Evolutionary conservation across 1,284 basidiomycete genomes (phyloP), one percentile per base, ranked within the genome.

Genomic region (Marasmius sp.): DNA sequence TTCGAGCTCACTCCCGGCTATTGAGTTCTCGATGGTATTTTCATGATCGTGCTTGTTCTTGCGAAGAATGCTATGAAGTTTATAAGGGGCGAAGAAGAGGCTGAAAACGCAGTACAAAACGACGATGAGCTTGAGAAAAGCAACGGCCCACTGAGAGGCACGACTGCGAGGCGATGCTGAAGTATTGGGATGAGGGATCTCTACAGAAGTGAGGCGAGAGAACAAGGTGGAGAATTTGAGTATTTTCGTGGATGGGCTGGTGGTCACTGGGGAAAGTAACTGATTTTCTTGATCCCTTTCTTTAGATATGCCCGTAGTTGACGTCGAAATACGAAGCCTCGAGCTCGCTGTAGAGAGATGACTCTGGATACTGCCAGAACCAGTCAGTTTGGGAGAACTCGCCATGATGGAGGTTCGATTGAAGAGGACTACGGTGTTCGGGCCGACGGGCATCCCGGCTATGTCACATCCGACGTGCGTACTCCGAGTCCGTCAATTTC

Each of bases 361-460:
- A 58, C 77, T 80, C 59, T 82, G 80, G 58, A 82, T 75, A 63
- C 78, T 81, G 55, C 74, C 76, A 12, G 75, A 78, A 54, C 69
- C 71, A 12, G 69, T 60, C 14, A 65, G 60, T 16, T 54, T 61
- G 11, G 65, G 53, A 12, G 53, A 62, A 38, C 45, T n/a, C 16
- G 45, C 16, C 45, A 47, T 47, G 11, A 14, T 47, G 8, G 45
- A 47, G 16, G 16, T 8, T n/a, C 41, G 41, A 20, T 27, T 27
- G 2, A 27, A 27, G 27, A 5, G 27, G 27, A 27, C 27, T 5
- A 27, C 27, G 27, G 27, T 27, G 27, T 27, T 27, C 27, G 27
- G 27, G 5, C 27, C 27, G 16, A 47, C 45, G 16, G 45, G 45
- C 20, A 47, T 2, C 6, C 16, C 11, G 16, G 45, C 45, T 43